Evolutionary conservation across 768 basidiomycete species (phyloP).

Genomic region (Russula foetens): DNA sequence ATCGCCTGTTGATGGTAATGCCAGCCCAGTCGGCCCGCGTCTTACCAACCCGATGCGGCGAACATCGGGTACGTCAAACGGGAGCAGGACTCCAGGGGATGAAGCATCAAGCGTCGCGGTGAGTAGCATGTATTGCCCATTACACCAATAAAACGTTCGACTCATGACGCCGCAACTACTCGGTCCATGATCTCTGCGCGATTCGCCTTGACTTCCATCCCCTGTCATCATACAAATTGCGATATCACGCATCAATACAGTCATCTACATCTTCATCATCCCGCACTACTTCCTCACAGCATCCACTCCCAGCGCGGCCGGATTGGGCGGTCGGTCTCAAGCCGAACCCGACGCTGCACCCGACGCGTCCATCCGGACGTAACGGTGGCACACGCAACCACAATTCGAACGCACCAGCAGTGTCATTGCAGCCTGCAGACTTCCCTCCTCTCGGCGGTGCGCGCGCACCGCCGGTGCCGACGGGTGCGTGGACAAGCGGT

Average conservation of each 20-base stretch:
- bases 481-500: constrained; percentile 52
- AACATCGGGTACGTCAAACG: constrained; percentile 40
- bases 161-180: not conserved
- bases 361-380: constrained; percentile 33
- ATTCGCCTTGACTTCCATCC: not conserved
- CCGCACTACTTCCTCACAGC: constrained; percentile 62
- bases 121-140: not conserved
- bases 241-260: constrained; percentile 25
- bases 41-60: constrained; percentile 45
- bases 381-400: constrained; percentile 43
- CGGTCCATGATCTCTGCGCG: not conserved
- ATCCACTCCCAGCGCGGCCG: constrained; percentile 73
- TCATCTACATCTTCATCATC: constrained; percentile 81
- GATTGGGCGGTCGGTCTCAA: constrained; percentile 88
- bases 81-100: constrained; percentile 58
- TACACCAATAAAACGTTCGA: not conserved
- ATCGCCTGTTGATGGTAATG: constrained; percentile 17
- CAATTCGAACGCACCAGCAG: constrained; percentile 31
- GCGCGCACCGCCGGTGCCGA: constrained; percentile 38
- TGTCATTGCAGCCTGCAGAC: constrained; percentile 27
- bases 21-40: constrained; percentile 57
- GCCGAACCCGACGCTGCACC: constrained; percentile 59
- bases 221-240: not conserved
- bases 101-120: constrained; percentile 73
- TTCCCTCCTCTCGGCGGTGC: constrained; percentile 24